phyloP scores from a whole-genome alignment of 1,139 yeast genomes.

The Kluyveromyces marxianus region DNA sequence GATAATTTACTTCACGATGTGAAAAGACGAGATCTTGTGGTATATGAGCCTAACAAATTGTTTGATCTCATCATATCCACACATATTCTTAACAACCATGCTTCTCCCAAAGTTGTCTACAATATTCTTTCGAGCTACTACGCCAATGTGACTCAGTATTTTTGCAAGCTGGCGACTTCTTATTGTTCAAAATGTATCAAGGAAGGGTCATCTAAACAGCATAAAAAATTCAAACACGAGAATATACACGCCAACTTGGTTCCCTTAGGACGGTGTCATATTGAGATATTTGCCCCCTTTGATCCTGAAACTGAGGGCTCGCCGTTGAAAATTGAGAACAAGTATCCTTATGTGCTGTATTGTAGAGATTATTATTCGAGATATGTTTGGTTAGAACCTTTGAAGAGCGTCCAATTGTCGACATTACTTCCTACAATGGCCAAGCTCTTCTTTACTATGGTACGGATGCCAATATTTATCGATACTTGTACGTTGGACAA shows the following conservation, averaged over 20 bases:
- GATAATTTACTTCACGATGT: constrained; percentile 22
- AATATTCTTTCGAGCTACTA: constrained; percentile 15
- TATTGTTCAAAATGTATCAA: constrained; percentile 26
- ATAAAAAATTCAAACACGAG: constrained; percentile 14
- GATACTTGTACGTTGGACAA: constrained; percentile 25
- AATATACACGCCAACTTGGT: constrained; percentile 18
- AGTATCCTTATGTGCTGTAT: constrained; percentile 23
- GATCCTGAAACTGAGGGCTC: constrained; percentile 3
- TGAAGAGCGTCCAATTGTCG: constrained; percentile 20
- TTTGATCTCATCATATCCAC: constrained; percentile 24
- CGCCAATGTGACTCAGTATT: constrained; percentile 24
- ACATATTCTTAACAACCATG: constrained; percentile 27
- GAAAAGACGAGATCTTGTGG: constrained; percentile 19
- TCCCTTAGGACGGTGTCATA: constrained; percentile 27
- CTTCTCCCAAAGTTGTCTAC: constrained; percentile 15
- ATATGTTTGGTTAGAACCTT: constrained; percentile 26
- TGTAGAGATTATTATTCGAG: constrained; percentile 27
- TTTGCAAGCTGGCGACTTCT: constrained; percentile 15
- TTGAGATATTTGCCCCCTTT: constrained; percentile 26
- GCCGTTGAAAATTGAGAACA: constrained; percentile 19
- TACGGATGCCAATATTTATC: constrained; percentile 25
- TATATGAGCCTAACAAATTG: constrained; percentile 26
- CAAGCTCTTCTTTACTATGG: constrained; percentile 17
- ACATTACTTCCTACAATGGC: constrained; percentile 16
- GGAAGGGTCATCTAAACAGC: constrained; percentile 12